These are phyloP conservation scores for Grifola frondosa DNA, from an alignment of 1,284 basidiomycete species.

Conservation along the genomic window DNA sequence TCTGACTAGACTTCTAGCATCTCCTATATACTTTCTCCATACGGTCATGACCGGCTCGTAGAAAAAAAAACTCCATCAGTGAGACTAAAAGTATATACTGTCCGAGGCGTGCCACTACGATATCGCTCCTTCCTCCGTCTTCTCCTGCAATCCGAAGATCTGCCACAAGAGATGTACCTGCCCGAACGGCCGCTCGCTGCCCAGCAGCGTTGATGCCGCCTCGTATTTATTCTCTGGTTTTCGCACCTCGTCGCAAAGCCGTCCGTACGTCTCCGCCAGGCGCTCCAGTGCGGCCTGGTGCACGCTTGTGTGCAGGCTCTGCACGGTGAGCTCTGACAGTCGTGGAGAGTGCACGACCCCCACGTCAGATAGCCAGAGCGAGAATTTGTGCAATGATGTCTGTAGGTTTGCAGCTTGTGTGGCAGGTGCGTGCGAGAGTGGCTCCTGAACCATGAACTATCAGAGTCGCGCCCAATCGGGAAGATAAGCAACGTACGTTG, in stretches of 20 bases:
- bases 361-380: slow-evolving; percentile 64
- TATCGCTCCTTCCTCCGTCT: slow-evolving; percentile 12
- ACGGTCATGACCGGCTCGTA: too few species aligned
- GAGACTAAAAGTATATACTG: neutral
- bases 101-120: too few species aligned
- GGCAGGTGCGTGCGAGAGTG: slow-evolving; percentile 61
- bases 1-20: neutral
- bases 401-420: slow-evolving; percentile 58
- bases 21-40: neutral
- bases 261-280: slow-evolving; percentile 67
- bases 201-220: slow-evolving; percentile 82
- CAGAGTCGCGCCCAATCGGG: neutral
- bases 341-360: slow-evolving; percentile 79
- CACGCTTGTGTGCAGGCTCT: slow-evolving; percentile 64
- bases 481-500: slow-evolving; percentile 46
- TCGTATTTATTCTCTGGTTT: slow-evolving; percentile 81
- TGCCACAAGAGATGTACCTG: slow-evolving; percentile 70
- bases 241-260: slow-evolving; percentile 73
- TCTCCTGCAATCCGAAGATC: slow-evolving; percentile 68
- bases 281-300: slow-evolving; percentile 73
- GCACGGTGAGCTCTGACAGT: slow-evolving; percentile 69
- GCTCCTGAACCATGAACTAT: slow-evolving; percentile 50
- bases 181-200: slow-evolving; percentile 81
- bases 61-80: neutral
- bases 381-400: slow-evolving; percentile 56